Evolutionary conservation across 768 basidiomycete species (phyloP), one percentile per base, ranked within the genome.

Genomic region (Tylopilus cervinicoccineus): DNA sequence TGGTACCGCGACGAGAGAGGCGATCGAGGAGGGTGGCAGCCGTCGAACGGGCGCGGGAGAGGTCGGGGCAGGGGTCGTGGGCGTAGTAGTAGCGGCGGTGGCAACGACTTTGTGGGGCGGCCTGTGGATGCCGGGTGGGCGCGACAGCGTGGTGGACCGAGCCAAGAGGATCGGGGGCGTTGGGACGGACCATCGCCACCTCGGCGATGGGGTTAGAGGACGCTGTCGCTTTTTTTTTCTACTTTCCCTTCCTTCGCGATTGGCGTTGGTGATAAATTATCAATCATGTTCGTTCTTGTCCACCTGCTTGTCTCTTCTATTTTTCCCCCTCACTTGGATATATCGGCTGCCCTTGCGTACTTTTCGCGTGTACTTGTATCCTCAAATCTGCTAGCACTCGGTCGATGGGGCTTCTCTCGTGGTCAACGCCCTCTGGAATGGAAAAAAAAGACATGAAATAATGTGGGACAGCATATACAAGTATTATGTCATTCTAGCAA

Each of bases 101-200:
- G 56, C n/a, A 50, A 60, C 3, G 62, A 66, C 13, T 58, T 69
- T 31, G 56, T 62, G 26, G 71, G 69, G 34, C 59, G 72, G 34
- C 67, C 78, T 29, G 67, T 76, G 16, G 84, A 86, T 56, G 59
- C 61, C 17, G 68, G 72, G 20, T 58, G 65, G 53, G 50, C 54
- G 5, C 52, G 66, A 44, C 61, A 64, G 43, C 61, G 65, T 38
- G 40, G 64, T 9, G 62, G 55, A n/a, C 44, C 59, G 13, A 42
- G 40, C 12, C 57, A 50, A 38, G 59, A 60, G 3, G 59, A 63
- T 5, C 62, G 57, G 16, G 52, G 54, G 6, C 61, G 58, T 14
- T 63, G 63, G 63, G 63, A 65, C 10, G 53, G 51, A 5, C 54
- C 61, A n/a, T 58, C 64, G 7, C 59, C 56, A 31, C 53, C 64